Evolutionary conservation across 164 flowering plant species (phyloP), one percentile per base, ranked within the genome.

Genomic region (Liquidambar formosana): DNA sequence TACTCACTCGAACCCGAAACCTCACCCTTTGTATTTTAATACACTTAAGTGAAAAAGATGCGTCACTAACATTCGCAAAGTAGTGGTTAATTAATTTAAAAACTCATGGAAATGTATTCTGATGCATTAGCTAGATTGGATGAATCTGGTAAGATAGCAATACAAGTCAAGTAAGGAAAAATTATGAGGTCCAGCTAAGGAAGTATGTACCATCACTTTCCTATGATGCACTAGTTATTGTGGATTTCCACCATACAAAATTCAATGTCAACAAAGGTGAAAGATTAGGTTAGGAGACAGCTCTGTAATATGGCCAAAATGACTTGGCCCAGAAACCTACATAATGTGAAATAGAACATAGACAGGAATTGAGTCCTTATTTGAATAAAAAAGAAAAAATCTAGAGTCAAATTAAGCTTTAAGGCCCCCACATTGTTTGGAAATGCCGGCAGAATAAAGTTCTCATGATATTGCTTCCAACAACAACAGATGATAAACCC

Each of bases 241-340:
- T n/a, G n/a, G n/a, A n/a, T n/a, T n/a, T n/a, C 70, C 52, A 57
- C 70, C 41, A 57, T 58, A 59, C 44, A 13, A 67, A 33, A 2
- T 33, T 2, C 41, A 33, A n/a, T 6, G 45, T 43, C 38, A 68
- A 27, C 49, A 51, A 43, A 58, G 57, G 14, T 41, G 4, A 59
- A 59, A 45, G 8, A 47, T 21, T 54, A 38, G 8, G 46, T 21
- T 41, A 66, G 58, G 58, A 26, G 56, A 46, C 61, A 61, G 43
- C 54, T 33, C 49, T 10, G 28, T 14, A 56, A 46, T 65, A 48
- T 48, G 19, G 48, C 57, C 74, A 66, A 66, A 49, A 2, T 27
- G 22, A 14, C 61, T 66, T 59, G 70, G 70, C 70, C 75, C 70
- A 72, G 61, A 66, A 72, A 60, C 60, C 69, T 65, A 49, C 25